Evolutionary conservation across 1,139 yeast species (phyloP).

Genomic region (Kodamaea sp.): DNA sequence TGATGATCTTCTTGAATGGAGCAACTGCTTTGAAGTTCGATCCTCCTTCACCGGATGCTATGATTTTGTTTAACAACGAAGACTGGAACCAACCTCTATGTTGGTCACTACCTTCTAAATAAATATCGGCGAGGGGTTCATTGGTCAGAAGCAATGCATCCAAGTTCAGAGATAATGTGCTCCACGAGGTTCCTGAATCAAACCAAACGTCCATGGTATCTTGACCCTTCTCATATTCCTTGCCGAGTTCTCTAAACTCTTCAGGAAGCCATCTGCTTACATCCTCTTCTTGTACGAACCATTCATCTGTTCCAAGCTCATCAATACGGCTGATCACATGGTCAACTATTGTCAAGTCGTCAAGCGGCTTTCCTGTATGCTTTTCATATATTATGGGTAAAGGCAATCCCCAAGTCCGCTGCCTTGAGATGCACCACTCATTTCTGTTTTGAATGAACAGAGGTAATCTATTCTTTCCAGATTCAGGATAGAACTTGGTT

Average conservation of each 20-base stretch:
- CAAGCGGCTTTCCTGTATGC: constrained; percentile 58
- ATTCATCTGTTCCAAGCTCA: constrained; percentile 67
- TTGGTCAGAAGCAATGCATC: constrained; percentile 20
- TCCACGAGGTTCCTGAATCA: constrained; percentile 96
- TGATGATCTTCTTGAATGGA: constrained; percentile 75
- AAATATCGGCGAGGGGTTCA: constrained; percentile 66
- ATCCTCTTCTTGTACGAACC: constrained; percentile 65
- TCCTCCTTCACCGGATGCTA: constrained; percentile 39
- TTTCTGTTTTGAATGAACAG: constrained; percentile 77
- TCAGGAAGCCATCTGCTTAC: constrained; percentile 75
- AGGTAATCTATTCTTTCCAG: constrained; percentile 68
- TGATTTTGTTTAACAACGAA: constrained; percentile 78
- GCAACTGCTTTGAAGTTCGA: constrained; percentile 45
- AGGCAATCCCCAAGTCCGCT: constrained; percentile 98
- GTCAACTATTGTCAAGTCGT: constrained; percentile 52
- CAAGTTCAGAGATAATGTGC: constrained; percentile 50
- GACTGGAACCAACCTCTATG: constrained; percentile 99
- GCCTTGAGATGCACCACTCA: constrained; percentile 98
- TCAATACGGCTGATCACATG: constrained; percentile 55
- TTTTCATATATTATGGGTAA: constrained; percentile 79
- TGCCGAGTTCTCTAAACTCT: constrained; percentile 33
- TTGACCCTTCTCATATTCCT: constrained; percentile 58
- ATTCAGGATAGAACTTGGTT: constrained; percentile 71
- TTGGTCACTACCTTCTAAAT: constrained; percentile 94
- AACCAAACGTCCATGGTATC: constrained; percentile 99